These are phyloP conservation scores for Dothiorella sarmentorum DNA, from an alignment of 2,329 filamentous ascomycete genomes.

Conservation along the genomic window DNA sequence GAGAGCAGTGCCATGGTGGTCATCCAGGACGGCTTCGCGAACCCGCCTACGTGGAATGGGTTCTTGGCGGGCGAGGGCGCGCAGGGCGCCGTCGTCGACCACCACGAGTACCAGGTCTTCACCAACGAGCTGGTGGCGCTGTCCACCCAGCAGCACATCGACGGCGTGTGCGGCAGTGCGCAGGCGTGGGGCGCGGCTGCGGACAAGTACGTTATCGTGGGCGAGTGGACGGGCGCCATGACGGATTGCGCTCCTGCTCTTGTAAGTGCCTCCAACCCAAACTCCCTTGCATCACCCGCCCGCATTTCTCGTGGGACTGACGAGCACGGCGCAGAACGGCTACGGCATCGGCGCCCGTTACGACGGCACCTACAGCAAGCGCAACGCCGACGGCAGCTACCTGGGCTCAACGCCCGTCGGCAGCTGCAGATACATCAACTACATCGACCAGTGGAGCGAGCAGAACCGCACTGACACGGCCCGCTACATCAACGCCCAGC, in stretches of 20 bases:
- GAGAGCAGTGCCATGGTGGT: constrained; percentile 47
- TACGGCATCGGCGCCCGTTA: constrained; percentile 59
- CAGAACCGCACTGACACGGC: constrained; percentile 44
- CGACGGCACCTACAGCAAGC: constrained; percentile 51
- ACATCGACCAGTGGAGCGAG: constrained; percentile 47
- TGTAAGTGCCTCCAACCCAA: not conserved
- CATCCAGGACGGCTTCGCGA: constrained; percentile 56
- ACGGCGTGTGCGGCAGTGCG: constrained; percentile 54
- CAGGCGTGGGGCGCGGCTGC: constrained; percentile 43
- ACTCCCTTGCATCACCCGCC: too few species aligned
- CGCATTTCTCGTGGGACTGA: too few species aligned
- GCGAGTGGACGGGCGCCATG: constrained; percentile 67
- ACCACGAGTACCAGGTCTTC: constrained; percentile 68
- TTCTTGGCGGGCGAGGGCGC: constrained; percentile 54
- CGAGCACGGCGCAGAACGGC: constrained; percentile 40
- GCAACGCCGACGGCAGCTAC: constrained; percentile 43
- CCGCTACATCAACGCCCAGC: constrained; percentile 54
- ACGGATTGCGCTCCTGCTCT: constrained; percentile 56
- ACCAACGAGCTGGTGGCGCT: constrained; percentile 49
- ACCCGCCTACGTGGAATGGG: constrained; percentile 57
- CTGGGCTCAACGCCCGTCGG: constrained; percentile 48
- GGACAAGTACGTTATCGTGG: constrained; percentile 64
- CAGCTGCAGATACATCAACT: constrained; percentile 51
- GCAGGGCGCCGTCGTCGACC: constrained; percentile 59
- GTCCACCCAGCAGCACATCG: constrained; percentile 51